Percentiles rank a stretch among this genome's conserved stretches.
These are phyloP conservation scores for Trametes sanguinea DNA, from an alignment of 768 basidiomycete genomes.

Conservation along the genomic window DNA sequence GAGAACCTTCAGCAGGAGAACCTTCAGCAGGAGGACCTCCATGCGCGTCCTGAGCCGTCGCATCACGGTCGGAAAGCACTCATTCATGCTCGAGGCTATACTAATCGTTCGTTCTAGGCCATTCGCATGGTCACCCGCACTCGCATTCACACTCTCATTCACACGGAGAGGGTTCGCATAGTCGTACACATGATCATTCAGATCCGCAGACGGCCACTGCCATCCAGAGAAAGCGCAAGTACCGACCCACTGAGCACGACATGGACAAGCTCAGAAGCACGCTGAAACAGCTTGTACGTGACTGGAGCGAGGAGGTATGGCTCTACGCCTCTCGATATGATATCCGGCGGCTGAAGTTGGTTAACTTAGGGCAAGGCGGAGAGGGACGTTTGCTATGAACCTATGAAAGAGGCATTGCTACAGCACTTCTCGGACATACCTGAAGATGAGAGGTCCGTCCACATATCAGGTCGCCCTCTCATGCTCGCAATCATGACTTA, in stretches of 20 bases:
- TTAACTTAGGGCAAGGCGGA: conserved; percentile 67
- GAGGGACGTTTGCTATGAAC: conserved; percentile 76
- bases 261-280: conserved; percentile 93
- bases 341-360: neutral
- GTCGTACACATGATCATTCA: conserved; percentile 28
- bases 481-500: neutral
- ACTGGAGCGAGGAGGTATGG: conserved; percentile 85
- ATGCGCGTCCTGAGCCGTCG: neutral
- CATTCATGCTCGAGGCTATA: neutral
- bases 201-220: conserved; percentile 8
- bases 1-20: neutral
- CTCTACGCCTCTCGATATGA: neutral
- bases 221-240: conserved; percentile 35
- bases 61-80: neutral
- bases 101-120: conserved; percentile 17
- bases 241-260: conserved; percentile 67
- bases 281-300: conserved; percentile 88
- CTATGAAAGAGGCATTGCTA: conserved; percentile 76
- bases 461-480: no score
- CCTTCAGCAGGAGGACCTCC: neutral
- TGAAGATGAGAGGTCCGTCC: conserved; percentile 49
- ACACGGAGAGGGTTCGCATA: conserved; percentile 33
- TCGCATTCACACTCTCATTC: conserved; percentile 35
- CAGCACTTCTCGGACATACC: conserved; percentile 61
- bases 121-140: conserved; percentile 21